Base-by-base conservation (phyloP, 2,329 filamentous ascomycete genomes). In the Exophiala phaeomuriformis region DNA sequence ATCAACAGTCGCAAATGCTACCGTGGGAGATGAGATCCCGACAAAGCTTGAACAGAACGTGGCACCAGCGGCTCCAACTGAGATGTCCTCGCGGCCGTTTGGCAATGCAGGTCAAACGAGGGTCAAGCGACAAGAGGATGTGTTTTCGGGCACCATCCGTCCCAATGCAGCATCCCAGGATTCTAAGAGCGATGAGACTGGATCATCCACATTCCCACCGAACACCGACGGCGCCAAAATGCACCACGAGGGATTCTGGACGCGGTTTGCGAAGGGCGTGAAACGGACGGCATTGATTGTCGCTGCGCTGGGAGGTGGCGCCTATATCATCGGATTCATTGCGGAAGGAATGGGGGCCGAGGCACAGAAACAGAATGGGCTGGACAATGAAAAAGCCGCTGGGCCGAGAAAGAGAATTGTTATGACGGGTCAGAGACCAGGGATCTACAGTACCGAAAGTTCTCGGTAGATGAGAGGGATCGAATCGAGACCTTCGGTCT, bases 391-490 rank as follows among this genome's bases (percentile, higher is more conserved):
- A 28, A 35, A 59, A 30, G 53, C 32, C 7, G 49, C 36, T 30
- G 60, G 61, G 6, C 60, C 61, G 8, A 58, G 59, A 41, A 62
- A 61, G 55, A 55, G 55, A 41, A 50, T 63, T 36, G 61, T 62
- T 28, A 40, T 63, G 51, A 58, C 56, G 7, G 54, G 53, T 31
- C 57, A 58, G 39, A 35, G 60, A 51, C 51, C 58, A 9, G 61
- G 61, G 6, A 61, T 63, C 32, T 62, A 53, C 42, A 63, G 61
- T 36, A 63, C 60, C 3, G 61, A 63, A 47, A 62, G 60, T 41
- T 62, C 58, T 19, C 19, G 19, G 19, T 9, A 57, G 60, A 41
- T 61, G 36, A 55, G 40, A 9, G 5, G 10, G 28, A 19, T 19
- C 19, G 19, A 19, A 19, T 19, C 19, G 19, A 19, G 19, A 19